A percentile compares a stretch with the other conserved stretches of the same genome.
Evolutionary conservation across 2,329 filamentous ascomycete genomes (phyloP).

Genomic region (Triangularia verruculosa): DNA sequence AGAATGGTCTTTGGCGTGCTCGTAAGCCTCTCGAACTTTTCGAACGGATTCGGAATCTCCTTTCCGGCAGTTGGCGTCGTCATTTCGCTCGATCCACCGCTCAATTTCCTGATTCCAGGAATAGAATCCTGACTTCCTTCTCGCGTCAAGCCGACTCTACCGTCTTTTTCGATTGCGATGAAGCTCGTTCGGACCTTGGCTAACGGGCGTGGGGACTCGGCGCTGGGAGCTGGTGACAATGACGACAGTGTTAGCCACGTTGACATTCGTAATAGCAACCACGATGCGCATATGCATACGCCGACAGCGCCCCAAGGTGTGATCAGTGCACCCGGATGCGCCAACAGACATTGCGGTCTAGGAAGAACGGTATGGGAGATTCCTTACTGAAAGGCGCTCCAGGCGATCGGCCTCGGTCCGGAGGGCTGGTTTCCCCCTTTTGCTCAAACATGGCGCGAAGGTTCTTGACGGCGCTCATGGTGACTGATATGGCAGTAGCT

Average conservation of each 20-base stretch:
- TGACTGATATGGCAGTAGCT: conserved; percentile 33
- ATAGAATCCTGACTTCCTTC: conserved; percentile 44
- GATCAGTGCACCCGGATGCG: not conserved
- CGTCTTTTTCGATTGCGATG: conserved; percentile 67
- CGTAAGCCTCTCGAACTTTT: conserved; percentile 25
- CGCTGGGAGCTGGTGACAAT: conserved; percentile 29
- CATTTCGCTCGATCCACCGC: conserved; percentile 39
- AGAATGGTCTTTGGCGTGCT: conserved; percentile 35
- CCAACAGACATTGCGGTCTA: not conserved
- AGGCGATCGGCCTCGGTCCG: conserved; percentile 68
- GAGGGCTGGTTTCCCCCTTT: conserved; percentile 62
- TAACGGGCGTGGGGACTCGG: conserved; percentile 60
- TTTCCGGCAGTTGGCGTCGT: conserved; percentile 38
- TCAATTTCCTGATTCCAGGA: conserved; percentile 35
- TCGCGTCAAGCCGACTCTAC: conserved; percentile 51
- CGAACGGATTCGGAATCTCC: conserved; percentile 40
- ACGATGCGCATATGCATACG: conserved; percentile 3
- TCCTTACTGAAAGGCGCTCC: conserved; percentile 32
- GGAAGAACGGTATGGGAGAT: conserved; percentile 1
- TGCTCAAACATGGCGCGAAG: conserved; percentile 79
- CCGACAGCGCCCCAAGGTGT: not conserved
- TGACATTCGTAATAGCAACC: conserved; percentile 9
- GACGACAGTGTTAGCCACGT: conserved; percentile 17
- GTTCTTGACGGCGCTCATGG: conserved; percentile 68
- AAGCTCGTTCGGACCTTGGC: conserved; percentile 76